These are phyloP conservation scores for Aspergillus sojae DNA, from an alignment of 2,329 filamentous ascomycete species.

Conservation along the genomic window DNA sequence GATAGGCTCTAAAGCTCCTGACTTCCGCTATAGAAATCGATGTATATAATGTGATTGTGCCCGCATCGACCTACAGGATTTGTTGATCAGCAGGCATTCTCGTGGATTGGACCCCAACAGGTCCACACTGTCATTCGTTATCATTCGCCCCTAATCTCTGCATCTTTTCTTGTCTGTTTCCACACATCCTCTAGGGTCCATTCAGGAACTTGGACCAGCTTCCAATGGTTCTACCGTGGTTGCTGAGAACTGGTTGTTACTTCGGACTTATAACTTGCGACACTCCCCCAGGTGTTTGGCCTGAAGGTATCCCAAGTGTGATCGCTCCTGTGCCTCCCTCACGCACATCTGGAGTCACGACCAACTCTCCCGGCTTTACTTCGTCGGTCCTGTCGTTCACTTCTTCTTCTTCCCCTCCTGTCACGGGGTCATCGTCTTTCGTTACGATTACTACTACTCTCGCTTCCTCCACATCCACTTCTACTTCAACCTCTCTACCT, in stretches of 20 bases:
- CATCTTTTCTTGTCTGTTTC: constrained; percentile 16
- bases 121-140: constrained; percentile 19
- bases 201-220: constrained; percentile 16
- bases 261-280: constrained; percentile 37
- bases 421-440: constrained; percentile 12
- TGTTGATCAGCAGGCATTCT: constrained; percentile 9
- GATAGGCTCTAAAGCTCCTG: constrained; percentile 4
- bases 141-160: constrained; percentile 12
- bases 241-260: constrained; percentile 29
- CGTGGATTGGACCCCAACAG: constrained; percentile 6
- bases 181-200: constrained; percentile 13
- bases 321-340: constrained; percentile 23
- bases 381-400: constrained; percentile 11
- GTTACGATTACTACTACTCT: constrained; percentile 2
- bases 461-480: constrained; percentile 10
- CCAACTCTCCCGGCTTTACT: constrained; percentile 12
- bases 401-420: constrained; percentile 2
- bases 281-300: constrained; percentile 33
- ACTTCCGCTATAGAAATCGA: constrained; percentile 1
- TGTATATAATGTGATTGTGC: constrained; percentile 9
- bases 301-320: constrained; percentile 26
- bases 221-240: constrained; percentile 28
- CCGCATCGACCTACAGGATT: constrained; percentile 1
- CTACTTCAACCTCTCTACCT: constrained; percentile 11
- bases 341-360: constrained; percentile 14